Base-by-base conservation (phyloP, 345 rosid species). In the Eucalyptus shirleyi region DNA sequence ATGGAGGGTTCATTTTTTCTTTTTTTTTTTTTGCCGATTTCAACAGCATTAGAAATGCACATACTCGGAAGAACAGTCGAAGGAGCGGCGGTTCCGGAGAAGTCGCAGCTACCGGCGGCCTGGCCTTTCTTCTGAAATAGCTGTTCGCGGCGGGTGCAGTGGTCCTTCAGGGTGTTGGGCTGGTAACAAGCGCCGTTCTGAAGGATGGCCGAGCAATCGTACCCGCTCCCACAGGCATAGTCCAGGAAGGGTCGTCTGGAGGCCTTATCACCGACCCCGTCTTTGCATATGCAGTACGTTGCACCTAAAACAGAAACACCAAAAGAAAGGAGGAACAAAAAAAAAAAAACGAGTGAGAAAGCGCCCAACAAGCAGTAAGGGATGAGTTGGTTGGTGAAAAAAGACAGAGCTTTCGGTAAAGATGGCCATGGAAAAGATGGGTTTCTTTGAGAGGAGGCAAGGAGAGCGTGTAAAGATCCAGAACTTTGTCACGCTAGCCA, bases 141-240 rank as follows among this genome's bases (percentile, higher is more conserved):
- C 94, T 97, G 91, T 98, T 98, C 12, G 90, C 99, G 47, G 99
- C 99, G 91, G 90, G 90, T 93, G 92, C 99, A 98, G 95, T 98
- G 99, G 89, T 93, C 95, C 88, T 95, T 97, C 53, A 97, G 88
- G 42, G 97, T 96, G 95, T 98, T 96, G 67, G 98, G 99, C 34
- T 94, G 91, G 90, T 82, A 98, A 91, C 99, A 98, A 49, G 91
- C 91, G 51, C 99, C 99, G 82, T 44, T 93, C 91, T 94, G 96
- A 42, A 91, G 90, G 91, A 95, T 96, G 50, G 90, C 88, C 5
- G 92, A 32, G 90, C 97, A 96, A 34, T 96, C 98, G 56, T 96
- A 50, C 97, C 97, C 86, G 94, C 92, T 91, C 98, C 98, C 99
- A 89, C 99, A 96, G 7, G 99, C 99, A 89, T 95, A 97, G 90